These are phyloP conservation scores for Pythium aquatile DNA, from an alignment of 352 stramenopile genomes.

Conservation along the genomic window DNA sequence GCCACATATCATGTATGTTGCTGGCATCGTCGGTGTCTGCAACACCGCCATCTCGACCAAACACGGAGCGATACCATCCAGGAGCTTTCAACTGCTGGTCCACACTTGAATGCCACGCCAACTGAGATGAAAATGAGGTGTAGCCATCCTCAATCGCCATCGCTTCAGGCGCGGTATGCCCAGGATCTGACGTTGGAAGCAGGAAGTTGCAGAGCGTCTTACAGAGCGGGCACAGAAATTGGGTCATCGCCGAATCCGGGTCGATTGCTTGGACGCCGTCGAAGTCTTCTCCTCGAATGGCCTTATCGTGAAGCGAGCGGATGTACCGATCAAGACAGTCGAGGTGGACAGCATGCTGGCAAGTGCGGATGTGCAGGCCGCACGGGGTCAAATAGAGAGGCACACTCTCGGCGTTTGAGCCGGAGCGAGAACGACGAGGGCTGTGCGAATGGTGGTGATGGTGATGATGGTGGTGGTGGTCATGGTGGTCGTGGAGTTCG, in stretches of 20 bases:
- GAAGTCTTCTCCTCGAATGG: conserved; percentile 86
- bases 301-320: conserved; percentile 82
- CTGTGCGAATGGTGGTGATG: conserved; percentile 54
- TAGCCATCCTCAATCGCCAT: conserved; percentile 4
- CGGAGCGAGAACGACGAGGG: conserved; percentile 49
- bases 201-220: conserved; percentile 92
- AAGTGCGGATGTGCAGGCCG: conserved; percentile 81
- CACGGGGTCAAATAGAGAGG: conserved; percentile 79
- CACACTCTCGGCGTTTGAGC: conserved; percentile 43
- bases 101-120: conserved; percentile 57
- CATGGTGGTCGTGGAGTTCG: conserved; percentile 31
- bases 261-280: conserved; percentile 88
- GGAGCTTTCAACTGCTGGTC: conserved; percentile 58
- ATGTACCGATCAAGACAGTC: conserved; percentile 88
- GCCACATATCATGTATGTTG: conserved; percentile 73
- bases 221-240: conserved; percentile 92
- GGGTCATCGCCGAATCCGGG: conserved; percentile 84
- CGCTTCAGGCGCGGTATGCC: not conserved
- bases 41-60: conserved; percentile 62
- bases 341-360: conserved; percentile 85
- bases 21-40: conserved; percentile 36
- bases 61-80: conserved; percentile 68
- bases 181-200: conserved; percentile 71
- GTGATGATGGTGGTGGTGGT: conserved; percentile 34
- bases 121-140: conserved; percentile 14